Evolutionary conservation across 305 asterid species (phyloP).

Genomic region (Fraxinus latifolia): DNA sequence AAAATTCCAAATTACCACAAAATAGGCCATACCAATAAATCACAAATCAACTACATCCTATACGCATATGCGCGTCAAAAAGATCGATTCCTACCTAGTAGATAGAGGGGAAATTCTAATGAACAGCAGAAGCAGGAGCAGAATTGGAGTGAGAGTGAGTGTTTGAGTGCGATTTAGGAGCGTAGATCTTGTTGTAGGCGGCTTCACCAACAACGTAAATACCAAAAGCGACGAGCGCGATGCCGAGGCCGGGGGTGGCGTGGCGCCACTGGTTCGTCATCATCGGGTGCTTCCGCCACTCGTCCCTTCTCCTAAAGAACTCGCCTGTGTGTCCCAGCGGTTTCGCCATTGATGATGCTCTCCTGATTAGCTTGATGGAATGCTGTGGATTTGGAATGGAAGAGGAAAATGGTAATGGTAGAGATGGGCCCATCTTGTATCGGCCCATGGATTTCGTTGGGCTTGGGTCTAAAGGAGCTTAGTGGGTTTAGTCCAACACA

Average conservation of each 20-base stretch:
- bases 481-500: background rate
- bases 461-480: background rate
- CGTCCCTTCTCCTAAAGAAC: conserved; percentile 82
- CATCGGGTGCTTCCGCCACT: conserved; percentile 67
- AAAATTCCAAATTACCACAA: background rate
- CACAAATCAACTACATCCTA: background rate
- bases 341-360: conserved; percentile 38
- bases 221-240: conserved; percentile 74
- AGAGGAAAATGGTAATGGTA: background rate
- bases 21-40: background rate
- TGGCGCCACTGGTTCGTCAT: conserved; percentile 73
- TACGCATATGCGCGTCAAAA: background rate
- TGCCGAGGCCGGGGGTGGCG: conserved; percentile 88
- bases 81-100: background rate
- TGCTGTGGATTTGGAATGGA: background rate
- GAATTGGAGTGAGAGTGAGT: conserved; percentile 37
- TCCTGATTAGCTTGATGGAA: conserved; percentile 1
- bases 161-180: conserved; percentile 30
- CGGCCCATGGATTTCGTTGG: background rate
- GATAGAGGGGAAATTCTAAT: background rate
- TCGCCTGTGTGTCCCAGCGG: conserved; percentile 81
- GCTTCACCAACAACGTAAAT: conserved; percentile 70
- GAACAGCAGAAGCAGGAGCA: conserved; percentile 16
- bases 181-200: conserved; percentile 73
- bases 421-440: background rate